Evolutionary conservation across 1,284 basidiomycete species (phyloP), one percentile per base, ranked within the genome.

Genomic region (Schizopora paradoxa): DNA sequence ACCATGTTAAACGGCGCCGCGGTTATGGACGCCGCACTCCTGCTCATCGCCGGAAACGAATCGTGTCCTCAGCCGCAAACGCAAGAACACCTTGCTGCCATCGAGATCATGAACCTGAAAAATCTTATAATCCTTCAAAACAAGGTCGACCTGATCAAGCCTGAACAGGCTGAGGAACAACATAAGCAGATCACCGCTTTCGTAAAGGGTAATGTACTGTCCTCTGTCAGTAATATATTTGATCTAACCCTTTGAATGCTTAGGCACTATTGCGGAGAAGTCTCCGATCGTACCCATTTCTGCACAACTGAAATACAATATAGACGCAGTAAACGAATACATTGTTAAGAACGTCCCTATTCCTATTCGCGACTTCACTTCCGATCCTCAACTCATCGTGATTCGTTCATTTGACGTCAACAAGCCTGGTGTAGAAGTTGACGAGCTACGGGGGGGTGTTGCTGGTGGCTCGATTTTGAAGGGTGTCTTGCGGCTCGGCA

Each of bases 351-450:
- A 89, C 49, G 97, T 99, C 57, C 91, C 95, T 7, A 88, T 98
- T 37, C 95, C 95, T 31, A 71, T 86, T 29, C 89, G 95, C 53
- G 88, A 99, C 72, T 99, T 99, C 66, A 77, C 82, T 29, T 86
- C 92, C 34, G 82, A 91, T 55, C 92, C 95, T 0, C 82, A 86
- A 39, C 82, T 99, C 55, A 98, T 99, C 59, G 94, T 99, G 62
- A 99, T 99, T 64, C 91, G 93, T 59, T 98, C 94, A n/a, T 99
- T 99, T 69, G 96, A 99, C 66, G 95, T 99, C 65, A 99, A 99
- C 79, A 98, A 97, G 70, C 95, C 95, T 8, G 95, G 95, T 63
- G 83, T 94, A 4, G 91, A 95, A 63, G 92, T 99, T 6, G 88
- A 96, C 57, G 95, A 99, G 51, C 77, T 99, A 50, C 95, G 96